Conservation (phyloP, 2,329 filamentous ascomycete genomes). For the Saccharata proteae region DNA sequence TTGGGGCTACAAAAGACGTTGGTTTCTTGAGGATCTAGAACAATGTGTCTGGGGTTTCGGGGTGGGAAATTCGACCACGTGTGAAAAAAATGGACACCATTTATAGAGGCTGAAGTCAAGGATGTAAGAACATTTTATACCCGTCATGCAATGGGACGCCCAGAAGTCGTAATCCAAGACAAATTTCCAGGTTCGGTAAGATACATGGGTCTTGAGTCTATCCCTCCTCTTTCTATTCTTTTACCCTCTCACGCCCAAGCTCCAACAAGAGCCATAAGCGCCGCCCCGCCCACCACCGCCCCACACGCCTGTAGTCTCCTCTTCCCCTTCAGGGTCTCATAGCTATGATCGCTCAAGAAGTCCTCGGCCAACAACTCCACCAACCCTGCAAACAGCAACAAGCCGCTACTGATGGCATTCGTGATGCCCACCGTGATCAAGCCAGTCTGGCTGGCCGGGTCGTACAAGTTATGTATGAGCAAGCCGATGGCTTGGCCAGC, state of each 20-base stretch:
- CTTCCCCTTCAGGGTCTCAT: conserved; percentile 44
- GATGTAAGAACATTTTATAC: too few relatives aligned
- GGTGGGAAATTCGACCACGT: too few relatives aligned
- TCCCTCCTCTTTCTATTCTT: too few relatives aligned
- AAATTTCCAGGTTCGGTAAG: too few relatives aligned
- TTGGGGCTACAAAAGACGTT: too few relatives aligned
- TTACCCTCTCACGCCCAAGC: conserved; percentile 58
- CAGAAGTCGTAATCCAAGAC: too few relatives aligned
- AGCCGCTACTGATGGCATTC: conserved; percentile 36
- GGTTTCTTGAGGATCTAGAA: too few relatives aligned
- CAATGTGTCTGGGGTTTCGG: too few relatives aligned
- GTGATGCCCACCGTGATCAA: conserved; percentile 38
- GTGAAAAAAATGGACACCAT: too few relatives aligned
- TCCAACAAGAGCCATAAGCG: conserved; percentile 55
- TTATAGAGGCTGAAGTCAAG: too few relatives aligned
- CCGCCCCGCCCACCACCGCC: conserved; percentile 47
- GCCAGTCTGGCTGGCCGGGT: conserved; percentile 35
- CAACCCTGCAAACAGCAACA: conserved; percentile 37
- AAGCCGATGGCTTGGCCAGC: conserved; percentile 39
- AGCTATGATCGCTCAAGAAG: conserved; percentile 51
- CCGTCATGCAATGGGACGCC: too few relatives aligned
- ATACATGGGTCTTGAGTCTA: too few relatives aligned
- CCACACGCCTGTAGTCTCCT: conserved; percentile 49
- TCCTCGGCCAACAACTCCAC: conserved; percentile 40
- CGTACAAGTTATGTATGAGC: conserved; percentile 38